phyloP scores from a whole-genome alignment of 805 yeast species.

The Ogataea pilisensis region DNA sequence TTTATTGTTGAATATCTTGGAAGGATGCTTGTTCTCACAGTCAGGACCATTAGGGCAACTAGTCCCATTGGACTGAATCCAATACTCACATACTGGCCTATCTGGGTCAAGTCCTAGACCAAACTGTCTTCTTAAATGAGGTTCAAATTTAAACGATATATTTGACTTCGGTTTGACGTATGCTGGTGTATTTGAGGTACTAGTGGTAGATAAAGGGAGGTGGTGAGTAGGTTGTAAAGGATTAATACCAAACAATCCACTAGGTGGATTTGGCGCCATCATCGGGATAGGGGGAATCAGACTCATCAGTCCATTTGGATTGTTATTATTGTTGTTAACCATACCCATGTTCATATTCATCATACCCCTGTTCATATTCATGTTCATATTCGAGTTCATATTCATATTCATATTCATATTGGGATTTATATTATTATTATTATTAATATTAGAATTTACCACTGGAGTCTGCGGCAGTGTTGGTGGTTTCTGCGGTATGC shows the following conservation, averaged over 20 bases:
- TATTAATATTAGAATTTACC: background rate
- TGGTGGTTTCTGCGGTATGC: conserved; percentile 19
- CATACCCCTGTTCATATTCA: conserved; percentile 2
- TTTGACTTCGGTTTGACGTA: background rate
- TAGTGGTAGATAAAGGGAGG: background rate
- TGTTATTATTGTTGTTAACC: conserved; percentile 1
- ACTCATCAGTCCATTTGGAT: background rate
- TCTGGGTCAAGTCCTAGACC: conserved; percentile 83
- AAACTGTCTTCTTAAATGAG: conserved; percentile 74
- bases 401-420: conserved; percentile 7
- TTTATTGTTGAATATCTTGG: conserved; percentile 58
- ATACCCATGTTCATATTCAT: conserved; percentile 1
- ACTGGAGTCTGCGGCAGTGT: conserved; percentile 4
- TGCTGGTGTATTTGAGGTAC: too few relatives aligned
- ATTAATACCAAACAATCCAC: conserved; percentile 5
- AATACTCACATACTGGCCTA: conserved; percentile 80
- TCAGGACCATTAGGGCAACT: conserved; percentile 81
- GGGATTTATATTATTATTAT: background rate
- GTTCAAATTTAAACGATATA: conserved; percentile 63
- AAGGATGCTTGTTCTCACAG: conserved; percentile 81
- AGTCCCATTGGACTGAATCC: conserved; percentile 48
- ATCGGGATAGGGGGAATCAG: conserved; percentile 12
- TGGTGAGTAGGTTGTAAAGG: background rate
- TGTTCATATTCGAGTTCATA: conserved; percentile 1
- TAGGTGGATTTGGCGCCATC: conserved; percentile 9